phyloP scores from a whole-genome alignment of 2,329 filamentous ascomycete species.

The Immersiporthe knoxdaviesiana region DNA sequence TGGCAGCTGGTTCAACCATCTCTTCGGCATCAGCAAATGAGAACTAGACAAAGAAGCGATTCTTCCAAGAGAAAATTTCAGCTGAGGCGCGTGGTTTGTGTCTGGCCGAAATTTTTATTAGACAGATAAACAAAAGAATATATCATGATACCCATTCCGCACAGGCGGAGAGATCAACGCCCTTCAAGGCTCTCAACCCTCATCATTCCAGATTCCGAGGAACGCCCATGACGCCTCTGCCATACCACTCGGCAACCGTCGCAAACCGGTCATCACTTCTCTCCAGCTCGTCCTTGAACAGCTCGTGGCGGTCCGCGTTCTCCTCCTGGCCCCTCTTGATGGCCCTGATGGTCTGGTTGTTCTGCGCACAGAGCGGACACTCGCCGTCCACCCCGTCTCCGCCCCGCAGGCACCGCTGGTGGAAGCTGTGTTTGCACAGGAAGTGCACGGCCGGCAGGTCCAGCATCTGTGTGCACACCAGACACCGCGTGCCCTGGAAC shows the following conservation, averaged over 20 bases:
- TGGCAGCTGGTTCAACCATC: slow-evolving; percentile 38
- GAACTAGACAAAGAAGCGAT: background rate
- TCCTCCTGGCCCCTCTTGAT: slow-evolving; percentile 87
- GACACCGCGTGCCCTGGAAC: slow-evolving; percentile 89
- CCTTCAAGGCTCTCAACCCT: background rate
- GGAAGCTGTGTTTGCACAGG: slow-evolving; percentile 95
- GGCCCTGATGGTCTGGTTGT: slow-evolving; percentile 86
- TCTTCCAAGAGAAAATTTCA: too few species aligned
- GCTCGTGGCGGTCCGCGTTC: slow-evolving; percentile 81
- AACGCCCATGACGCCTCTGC: slow-evolving; percentile 81
- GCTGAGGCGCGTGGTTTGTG: background rate
- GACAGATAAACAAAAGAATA: slow-evolving; percentile 12
- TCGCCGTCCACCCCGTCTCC: slow-evolving; percentile 52
- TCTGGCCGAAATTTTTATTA: slow-evolving; percentile 9
- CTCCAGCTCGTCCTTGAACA: slow-evolving; percentile 82
- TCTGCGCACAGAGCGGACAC: slow-evolving; percentile 82
- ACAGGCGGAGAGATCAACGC: background rate
- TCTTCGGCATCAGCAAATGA: slow-evolving; percentile 33
- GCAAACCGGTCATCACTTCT: slow-evolving; percentile 81
- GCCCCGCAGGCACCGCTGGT: slow-evolving; percentile 77
- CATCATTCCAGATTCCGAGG: slow-evolving; percentile 40
- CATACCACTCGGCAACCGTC: slow-evolving; percentile 95
- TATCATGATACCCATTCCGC: slow-evolving; percentile 20
- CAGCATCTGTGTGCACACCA: slow-evolving; percentile 75
- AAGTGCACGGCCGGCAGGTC: slow-evolving; percentile 95